phyloP scores from a whole-genome alignment of 805 yeast genomes.

The Metschnikowia chrysomelidarum region DNA sequence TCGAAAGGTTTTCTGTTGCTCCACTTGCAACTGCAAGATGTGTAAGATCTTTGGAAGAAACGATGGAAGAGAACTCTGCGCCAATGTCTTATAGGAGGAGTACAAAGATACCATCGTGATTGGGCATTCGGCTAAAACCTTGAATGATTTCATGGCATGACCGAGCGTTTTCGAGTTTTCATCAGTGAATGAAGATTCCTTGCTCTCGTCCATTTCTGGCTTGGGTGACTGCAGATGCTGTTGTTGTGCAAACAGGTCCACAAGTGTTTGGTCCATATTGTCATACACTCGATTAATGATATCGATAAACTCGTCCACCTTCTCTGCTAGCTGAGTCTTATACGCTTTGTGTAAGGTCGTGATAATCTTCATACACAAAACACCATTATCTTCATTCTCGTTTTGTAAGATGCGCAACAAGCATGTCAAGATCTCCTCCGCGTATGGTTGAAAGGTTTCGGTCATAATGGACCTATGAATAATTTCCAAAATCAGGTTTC shows the following conservation, averaged over 20 bases:
- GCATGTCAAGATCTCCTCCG: constrained; percentile 55
- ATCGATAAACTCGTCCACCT: constrained; percentile 76
- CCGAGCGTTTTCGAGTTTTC: constrained; percentile 51
- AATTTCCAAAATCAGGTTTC: constrained; percentile 75
- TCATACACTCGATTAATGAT: constrained; percentile 73
- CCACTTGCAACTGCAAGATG: constrained; percentile 73
- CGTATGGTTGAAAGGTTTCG: constrained; percentile 73
- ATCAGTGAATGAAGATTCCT: constrained; percentile 10
- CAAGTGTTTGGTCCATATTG: constrained; percentile 74
- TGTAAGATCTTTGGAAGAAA: constrained; percentile 82
- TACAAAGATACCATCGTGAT: constrained; percentile 92
- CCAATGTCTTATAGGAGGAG: constrained; percentile 78
- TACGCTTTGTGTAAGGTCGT: constrained; percentile 85
- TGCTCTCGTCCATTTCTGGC: constrained; percentile 14
- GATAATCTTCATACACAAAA: constrained; percentile 81
- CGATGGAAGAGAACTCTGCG: constrained; percentile 64
- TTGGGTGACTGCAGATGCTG: constrained; percentile 11
- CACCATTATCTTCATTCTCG: constrained; percentile 96
- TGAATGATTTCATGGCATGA: constrained; percentile 78
- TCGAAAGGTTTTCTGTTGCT: constrained; percentile 55
- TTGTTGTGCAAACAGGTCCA: constrained; percentile 55
- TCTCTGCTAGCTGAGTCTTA: constrained; percentile 61
- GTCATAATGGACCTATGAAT: constrained; percentile 80
- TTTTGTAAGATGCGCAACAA: constrained; percentile 58
- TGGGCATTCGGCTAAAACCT: constrained; percentile 93